Evolutionary conservation across 257 asterid species (phyloP).

Genomic region (Scutellaria galericulata): DNA sequence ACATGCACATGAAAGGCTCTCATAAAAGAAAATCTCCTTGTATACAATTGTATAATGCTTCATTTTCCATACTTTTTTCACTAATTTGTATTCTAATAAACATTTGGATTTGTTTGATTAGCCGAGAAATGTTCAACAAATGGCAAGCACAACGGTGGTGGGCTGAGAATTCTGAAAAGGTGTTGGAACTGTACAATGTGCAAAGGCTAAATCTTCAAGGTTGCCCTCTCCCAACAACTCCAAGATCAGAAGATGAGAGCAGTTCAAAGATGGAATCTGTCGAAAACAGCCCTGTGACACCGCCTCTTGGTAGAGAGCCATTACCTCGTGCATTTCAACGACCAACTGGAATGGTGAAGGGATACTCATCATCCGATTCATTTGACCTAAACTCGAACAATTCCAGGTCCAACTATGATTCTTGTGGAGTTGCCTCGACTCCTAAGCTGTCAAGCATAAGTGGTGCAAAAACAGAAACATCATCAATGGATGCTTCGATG

Average conservation of each 20-base stretch:
- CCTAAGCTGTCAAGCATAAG: conserved; percentile 88
- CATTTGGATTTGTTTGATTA: conserved; percentile 32
- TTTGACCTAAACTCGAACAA: conserved; percentile 57
- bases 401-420: conserved; percentile 60
- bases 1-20: not conserved
- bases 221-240: conserved; percentile 78
- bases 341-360: conserved; percentile 50
- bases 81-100: not conserved
- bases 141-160: conserved; percentile 99
- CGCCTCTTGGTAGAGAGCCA: conserved; percentile 75
- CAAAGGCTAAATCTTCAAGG: conserved; percentile 83
- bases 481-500: conserved; percentile 73
- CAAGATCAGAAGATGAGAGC: conserved; percentile 78
- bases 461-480: conserved; percentile 53
- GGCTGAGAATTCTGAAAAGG: conserved; percentile 89
- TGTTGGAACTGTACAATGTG: conserved; percentile 90
- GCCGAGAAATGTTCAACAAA: conserved; percentile 93
- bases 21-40: not conserved
- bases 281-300: conserved; percentile 86
- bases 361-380: conserved; percentile 76
- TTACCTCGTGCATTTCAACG: conserved; percentile 63
- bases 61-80: not conserved
- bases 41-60: not conserved
- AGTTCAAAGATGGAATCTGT: conserved; percentile 66
- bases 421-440: conserved; percentile 70